A percentile compares a stretch with the other conserved stretches of the same genome.
phyloP scores from a whole-genome alignment of 257 asterid genomes.

The Verbena officinalis region DNA sequence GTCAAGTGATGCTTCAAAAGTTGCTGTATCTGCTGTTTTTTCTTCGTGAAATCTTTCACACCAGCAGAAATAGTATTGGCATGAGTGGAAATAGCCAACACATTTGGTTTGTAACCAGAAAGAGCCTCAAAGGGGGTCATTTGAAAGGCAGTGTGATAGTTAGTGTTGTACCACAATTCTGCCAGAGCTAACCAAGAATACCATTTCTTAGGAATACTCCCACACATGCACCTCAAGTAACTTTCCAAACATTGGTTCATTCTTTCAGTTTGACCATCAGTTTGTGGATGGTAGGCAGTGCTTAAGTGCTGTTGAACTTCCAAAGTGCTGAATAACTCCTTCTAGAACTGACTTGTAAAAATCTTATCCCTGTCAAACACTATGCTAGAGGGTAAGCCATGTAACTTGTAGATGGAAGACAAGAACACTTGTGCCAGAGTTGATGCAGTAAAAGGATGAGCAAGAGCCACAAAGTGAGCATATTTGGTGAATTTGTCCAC shows the following conservation, averaged over 20 bases:
- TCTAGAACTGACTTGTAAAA: too few relatives aligned
- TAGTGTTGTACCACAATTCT: not conserved
- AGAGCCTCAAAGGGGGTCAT: not conserved
- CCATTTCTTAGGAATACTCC: not conserved
- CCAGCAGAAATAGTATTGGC: too few relatives aligned
- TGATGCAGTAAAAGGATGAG: too few relatives aligned
- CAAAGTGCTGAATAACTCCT: not conserved
- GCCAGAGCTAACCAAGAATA: not conserved
- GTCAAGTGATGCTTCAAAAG: too few relatives aligned
- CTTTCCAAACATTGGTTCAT: not conserved
- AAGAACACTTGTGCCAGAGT: not conserved
- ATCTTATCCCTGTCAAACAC: not conserved
- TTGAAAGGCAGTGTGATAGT: not conserved
- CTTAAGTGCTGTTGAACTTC: not conserved
- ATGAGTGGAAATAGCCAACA: too few relatives aligned
- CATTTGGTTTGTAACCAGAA: not conserved
- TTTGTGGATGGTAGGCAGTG: too few relatives aligned
- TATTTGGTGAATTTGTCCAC: too few relatives aligned
- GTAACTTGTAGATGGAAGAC: not conserved
- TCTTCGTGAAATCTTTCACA: too few relatives aligned
- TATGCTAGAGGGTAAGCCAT: not conserved
- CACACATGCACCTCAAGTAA: not conserved
- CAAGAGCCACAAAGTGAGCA: too few relatives aligned
- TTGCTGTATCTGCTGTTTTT: too few relatives aligned
- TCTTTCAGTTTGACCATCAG: too few relatives aligned